Percentiles rank a stretch among this genome's conserved stretches.
Evolutionary conservation across 495 filamentous ascomycete species (phyloP).

Genomic region (Penicillium cataractarum): DNA sequence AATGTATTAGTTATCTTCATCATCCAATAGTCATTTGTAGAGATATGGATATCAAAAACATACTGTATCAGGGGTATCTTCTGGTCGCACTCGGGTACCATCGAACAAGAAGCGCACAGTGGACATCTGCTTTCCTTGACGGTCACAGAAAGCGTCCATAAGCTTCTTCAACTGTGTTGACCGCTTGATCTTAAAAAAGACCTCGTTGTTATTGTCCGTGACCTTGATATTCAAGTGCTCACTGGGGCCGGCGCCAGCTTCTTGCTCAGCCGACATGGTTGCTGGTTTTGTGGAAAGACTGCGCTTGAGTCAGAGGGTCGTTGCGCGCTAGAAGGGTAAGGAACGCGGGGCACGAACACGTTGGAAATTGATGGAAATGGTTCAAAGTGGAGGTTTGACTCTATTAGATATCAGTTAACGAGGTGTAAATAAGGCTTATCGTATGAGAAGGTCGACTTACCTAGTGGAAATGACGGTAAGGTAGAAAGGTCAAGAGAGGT

Average conservation of each 20-base stretch:
- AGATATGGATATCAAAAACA: conserved; percentile 40
- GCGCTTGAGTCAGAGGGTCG: conserved; percentile 10
- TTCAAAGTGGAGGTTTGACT: neutral
- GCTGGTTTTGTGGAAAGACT: neutral
- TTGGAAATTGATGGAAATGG: neutral
- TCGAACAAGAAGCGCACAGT: conserved; percentile 96
- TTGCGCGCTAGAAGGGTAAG: neutral
- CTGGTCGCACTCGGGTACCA: conserved; percentile 83
- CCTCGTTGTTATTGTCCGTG: conserved; percentile 99
- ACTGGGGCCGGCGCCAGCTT: conserved; percentile 57
- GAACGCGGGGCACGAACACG: conserved; percentile 17
- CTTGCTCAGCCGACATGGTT: conserved; percentile 30
- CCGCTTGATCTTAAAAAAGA: conserved; percentile 99
- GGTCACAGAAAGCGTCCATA: conserved; percentile 98
- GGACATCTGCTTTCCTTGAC: conserved; percentile 83
- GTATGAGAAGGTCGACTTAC: conserved; percentile 12
- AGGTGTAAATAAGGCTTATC: neutral
- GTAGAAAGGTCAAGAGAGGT: neutral
- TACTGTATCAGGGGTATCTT: conserved; percentile 91
- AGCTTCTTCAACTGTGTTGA: conserved; percentile 94
- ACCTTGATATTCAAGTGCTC: conserved; percentile 99
- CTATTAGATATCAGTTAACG: neutral
- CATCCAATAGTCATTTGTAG: neutral
- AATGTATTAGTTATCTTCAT: neutral
- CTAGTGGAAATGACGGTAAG: neutral